Percentiles rank a stretch among this genome's conserved stretches.
Evolutionary conservation across 2,329 filamentous ascomycete species (phyloP).

Genomic region (Nectriaceae sp.): DNA sequence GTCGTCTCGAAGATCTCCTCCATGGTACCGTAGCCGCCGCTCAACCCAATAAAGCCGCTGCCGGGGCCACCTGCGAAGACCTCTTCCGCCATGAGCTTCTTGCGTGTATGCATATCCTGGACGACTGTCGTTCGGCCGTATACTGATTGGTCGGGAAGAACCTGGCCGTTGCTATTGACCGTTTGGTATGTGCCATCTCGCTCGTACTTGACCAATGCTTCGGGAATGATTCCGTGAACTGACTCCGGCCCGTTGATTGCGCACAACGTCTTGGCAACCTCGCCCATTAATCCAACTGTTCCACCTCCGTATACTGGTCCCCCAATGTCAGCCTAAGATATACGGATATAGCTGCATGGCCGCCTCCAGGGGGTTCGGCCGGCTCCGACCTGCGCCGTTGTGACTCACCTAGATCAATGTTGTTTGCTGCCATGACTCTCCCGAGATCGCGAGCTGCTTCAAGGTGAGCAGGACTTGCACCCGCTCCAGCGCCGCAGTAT

Average conservation of each 20-base stretch:
- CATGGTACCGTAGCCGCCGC: constrained; percentile 90
- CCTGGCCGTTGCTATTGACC: constrained; percentile 48
- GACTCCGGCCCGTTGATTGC: constrained; percentile 75
- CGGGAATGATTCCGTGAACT: constrained; percentile 93
- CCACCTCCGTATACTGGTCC: constrained; percentile 84
- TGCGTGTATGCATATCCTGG: constrained; percentile 93
- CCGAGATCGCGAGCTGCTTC: constrained; percentile 78
- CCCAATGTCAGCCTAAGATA: constrained; percentile 1
- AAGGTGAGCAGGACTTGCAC: constrained; percentile 73
- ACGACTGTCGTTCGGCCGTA: constrained; percentile 90
- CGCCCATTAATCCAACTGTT: constrained; percentile 93
- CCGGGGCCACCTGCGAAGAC: constrained; percentile 81
- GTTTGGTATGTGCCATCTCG: constrained; percentile 59
- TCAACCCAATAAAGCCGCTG: constrained; percentile 85
- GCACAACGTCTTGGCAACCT: constrained; percentile 84
- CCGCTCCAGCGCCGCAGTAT: constrained; percentile 84
- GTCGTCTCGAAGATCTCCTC: constrained; percentile 92
- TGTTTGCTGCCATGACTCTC: constrained; percentile 69
- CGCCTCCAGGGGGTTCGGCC: constrained; percentile 5
- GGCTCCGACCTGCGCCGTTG: background rate
- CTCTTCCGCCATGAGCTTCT: constrained; percentile 88
- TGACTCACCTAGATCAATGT: constrained; percentile 70
- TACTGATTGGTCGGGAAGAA: constrained; percentile 61
- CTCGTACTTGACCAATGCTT: constrained; percentile 79
- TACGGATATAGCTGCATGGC: too few relatives aligned